phyloP scores from a whole-genome alignment of 306 rosid genomes.

The Inga laurina region DNA sequence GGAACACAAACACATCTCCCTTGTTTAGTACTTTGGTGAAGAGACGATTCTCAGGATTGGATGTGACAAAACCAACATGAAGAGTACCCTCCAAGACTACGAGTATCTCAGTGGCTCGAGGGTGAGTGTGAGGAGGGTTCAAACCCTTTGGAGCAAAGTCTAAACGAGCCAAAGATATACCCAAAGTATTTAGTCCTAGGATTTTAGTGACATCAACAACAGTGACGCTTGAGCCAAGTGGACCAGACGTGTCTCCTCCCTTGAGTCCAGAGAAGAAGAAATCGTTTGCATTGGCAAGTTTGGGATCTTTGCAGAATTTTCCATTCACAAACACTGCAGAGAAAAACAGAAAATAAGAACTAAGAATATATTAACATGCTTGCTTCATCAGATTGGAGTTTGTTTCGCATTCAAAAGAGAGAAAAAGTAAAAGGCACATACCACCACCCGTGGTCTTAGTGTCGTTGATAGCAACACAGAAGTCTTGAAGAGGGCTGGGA shows the following conservation, averaged over 20 bases:
- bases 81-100: too few relatives aligned
- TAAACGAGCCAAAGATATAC: slow-evolving; percentile 27
- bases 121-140: too few relatives aligned
- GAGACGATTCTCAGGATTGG: not conserved
- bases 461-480: slow-evolving; percentile 23
- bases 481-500: slow-evolving; percentile 39
- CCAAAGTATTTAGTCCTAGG: slow-evolving; percentile 21
- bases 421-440: not conserved
- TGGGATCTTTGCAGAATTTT: slow-evolving; percentile 46
- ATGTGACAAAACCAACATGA: slow-evolving; percentile 21
- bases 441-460: not conserved
- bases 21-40: not conserved
- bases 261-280: slow-evolving; percentile 27
- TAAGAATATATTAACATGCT: too few relatives aligned
- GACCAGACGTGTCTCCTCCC: slow-evolving; percentile 9
- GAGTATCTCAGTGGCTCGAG: too few relatives aligned
- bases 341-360: not conserved
- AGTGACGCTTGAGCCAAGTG: slow-evolving; percentile 7
- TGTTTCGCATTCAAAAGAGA: too few relatives aligned
- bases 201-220: not conserved
- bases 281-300: slow-evolving; percentile 29
- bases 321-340: slow-evolving; percentile 46
- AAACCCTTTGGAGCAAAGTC: not conserved
- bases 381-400: too few relatives aligned
- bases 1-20: slow-evolving; percentile 8